These are phyloP conservation scores for Aspergillus biplanus DNA, from an alignment of 495 filamentous ascomycete genomes.

Conservation along the genomic window DNA sequence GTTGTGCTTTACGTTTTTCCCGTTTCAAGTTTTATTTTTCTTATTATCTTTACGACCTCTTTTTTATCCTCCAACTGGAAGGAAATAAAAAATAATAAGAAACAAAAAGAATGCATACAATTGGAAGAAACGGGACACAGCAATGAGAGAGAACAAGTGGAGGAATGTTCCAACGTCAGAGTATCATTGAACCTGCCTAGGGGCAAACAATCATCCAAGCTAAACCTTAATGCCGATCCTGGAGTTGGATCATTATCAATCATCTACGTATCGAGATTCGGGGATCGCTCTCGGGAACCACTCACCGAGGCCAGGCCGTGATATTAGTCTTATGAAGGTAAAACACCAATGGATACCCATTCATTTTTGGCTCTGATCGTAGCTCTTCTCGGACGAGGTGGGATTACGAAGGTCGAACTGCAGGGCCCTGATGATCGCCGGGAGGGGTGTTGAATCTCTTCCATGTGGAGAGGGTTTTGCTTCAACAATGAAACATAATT, in stretches of 20 bases:
- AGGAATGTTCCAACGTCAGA: slow-evolving; percentile 26
- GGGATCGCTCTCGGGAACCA: slow-evolving; percentile 14
- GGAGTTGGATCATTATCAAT: slow-evolving; percentile 19
- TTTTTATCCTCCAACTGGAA: too few relatives aligned
- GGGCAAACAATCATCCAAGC: slow-evolving; percentile 9
- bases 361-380: slow-evolving; percentile 8
- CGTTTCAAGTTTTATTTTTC: too few relatives aligned
- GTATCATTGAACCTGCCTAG: slow-evolving; percentile 8
- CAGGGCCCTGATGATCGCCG: slow-evolving; percentile 26
- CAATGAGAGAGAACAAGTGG: neutral
- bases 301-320: neutral
- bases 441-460: slow-evolving; percentile 12
- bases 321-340: slow-evolving; percentile 19
- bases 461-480: slow-evolving; percentile 22
- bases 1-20: too few relatives aligned
- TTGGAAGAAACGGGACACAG: neutral
- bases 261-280: slow-evolving; percentile 21
- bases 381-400: slow-evolving; percentile 1
- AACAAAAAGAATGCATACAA: neutral
- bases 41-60: too few relatives aligned
- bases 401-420: slow-evolving; percentile 12
- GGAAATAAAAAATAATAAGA: neutral
- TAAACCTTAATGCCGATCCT: slow-evolving; percentile 27
- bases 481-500: slow-evolving; percentile 24
- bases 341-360: slow-evolving; percentile 15